Evolutionary conservation across 2,329 filamentous ascomycete genomes (phyloP), one percentile per base, ranked within the genome.

Genomic region (Nemania abortiva): DNA sequence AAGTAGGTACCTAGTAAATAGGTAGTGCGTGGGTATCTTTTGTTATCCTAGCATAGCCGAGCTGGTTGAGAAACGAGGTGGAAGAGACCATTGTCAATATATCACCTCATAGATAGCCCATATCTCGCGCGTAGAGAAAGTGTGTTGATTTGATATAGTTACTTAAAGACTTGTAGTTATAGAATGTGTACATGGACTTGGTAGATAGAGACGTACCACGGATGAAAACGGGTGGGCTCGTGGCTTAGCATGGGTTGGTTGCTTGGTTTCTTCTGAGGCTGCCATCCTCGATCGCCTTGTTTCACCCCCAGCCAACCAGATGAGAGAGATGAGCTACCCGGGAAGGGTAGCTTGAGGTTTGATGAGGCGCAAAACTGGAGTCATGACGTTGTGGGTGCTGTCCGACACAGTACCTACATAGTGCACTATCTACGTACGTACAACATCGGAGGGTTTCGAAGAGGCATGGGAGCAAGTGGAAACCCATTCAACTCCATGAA

Each of bases 241-340:
- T 47, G 42, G 42, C 42, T 47, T 15, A 47, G 42, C 18, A 47
- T 47, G 42, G 42, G 31, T 65, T n/a, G n/a, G 22, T 11, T 62
- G 59, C 37, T 27, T 53, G 58, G 52, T 22, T 34, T 56, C 22
- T 63, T 54, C 29, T 55, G 52, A 60, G 60, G 53, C 58, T 55
- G 63, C 11, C 31, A 20, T 45, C 37, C 22, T 53, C 49, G 42
- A 47, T 47, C 42, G 58, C 63, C 63, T 69, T 61, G 63, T 62
- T 63, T 63, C 58, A 52, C 22, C 39, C 42, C 34, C 57, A 58
- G 58, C 63, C 67, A 66, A 59, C 49, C 53, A 66, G 47, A 49
- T 18, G 39, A 59, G 31, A 61, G 58, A 49, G 27, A 66, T n/a
- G 63, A 54, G 56, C 42, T 68, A 18, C 54, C 22, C 42, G 5